A percentile compares a stretch with the other conserved stretches of the same genome.
Conservation (phyloP, 352 stramenopile species). For the Phytophthora fragariae region DNA sequence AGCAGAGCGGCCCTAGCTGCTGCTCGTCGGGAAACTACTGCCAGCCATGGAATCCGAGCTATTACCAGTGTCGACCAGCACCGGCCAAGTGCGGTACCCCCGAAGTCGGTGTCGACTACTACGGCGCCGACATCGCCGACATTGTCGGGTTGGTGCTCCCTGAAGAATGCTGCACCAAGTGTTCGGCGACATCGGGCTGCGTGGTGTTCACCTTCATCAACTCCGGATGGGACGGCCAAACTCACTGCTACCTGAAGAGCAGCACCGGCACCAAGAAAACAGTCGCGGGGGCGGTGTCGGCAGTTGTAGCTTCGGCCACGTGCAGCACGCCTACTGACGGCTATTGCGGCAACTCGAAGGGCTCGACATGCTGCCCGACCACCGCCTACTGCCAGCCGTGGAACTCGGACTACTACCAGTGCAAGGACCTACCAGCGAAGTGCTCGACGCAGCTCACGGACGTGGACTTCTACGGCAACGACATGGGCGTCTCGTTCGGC, state of each 20-base stretch:
- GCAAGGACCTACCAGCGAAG: conserved; percentile 36
- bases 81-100: conserved; percentile 37
- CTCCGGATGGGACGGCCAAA: conserved; percentile 22
- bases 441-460: conserved; percentile 49
- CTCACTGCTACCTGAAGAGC: conserved; percentile 35
- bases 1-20: conserved; percentile 27
- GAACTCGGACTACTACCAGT: conserved; percentile 53
- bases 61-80: conserved; percentile 51
- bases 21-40: conserved; percentile 52
- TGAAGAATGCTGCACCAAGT: conserved; percentile 23
- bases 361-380: conserved; percentile 10
- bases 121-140: conserved; percentile 46
- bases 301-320: conserved; percentile 4
- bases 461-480: conserved; percentile 25
- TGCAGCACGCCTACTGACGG: conserved; percentile 2
- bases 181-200: conserved; percentile 14
- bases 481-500: conserved; percentile 14
- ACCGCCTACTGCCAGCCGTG: conserved; percentile 27
- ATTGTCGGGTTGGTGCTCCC: conserved; percentile 28
- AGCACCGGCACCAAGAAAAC: conserved; percentile 20
- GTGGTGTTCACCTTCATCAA: conserved; percentile 35
- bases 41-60: conserved; percentile 48
- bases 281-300: conserved; percentile 28
- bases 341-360: conserved; percentile 21
- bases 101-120: conserved; percentile 49